Evolutionary conservation across 169 alveolate genomes (phyloP).

Genomic region (Plasmodium berghei): DNA sequence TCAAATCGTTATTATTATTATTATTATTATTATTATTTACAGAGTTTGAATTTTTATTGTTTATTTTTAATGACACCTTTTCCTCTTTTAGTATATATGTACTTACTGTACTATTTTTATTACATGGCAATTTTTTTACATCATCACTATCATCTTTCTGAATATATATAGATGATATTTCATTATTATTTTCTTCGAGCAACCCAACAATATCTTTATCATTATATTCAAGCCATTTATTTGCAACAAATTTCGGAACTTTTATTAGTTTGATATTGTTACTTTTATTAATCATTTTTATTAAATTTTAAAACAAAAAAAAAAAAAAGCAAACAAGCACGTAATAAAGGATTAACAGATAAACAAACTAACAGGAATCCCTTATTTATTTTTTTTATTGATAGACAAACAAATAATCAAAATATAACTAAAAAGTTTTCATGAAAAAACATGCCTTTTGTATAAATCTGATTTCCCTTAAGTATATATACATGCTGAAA

Average conservation of each 20-base stretch:
- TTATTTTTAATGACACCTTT: slow-evolving; percentile 28
- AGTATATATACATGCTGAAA: too few relatives aligned
- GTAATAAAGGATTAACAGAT: too few relatives aligned
- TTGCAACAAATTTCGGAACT: slow-evolving; percentile 73
- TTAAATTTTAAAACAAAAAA: too few relatives aligned
- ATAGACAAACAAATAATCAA: too few relatives aligned
- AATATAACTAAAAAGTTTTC: too few relatives aligned
- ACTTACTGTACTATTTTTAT: slow-evolving; percentile 59
- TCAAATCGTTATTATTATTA: slow-evolving; percentile 18
- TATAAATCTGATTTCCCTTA: too few relatives aligned
- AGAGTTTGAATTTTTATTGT: slow-evolving; percentile 4
- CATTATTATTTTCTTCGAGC: slow-evolving; percentile 41
- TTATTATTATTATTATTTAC: slow-evolving; percentile 15
- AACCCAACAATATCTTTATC: slow-evolving; percentile 73
- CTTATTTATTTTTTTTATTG: too few relatives aligned
- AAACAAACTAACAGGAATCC: not conserved
- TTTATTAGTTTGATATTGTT: slow-evolving; percentile 58
- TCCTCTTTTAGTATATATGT: slow-evolving; percentile 63
- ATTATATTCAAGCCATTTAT: slow-evolving; percentile 58
- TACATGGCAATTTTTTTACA: slow-evolving; percentile 65
- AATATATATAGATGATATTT: slow-evolving; percentile 32
- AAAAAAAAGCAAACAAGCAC: not conserved
- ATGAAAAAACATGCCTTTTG: too few relatives aligned
- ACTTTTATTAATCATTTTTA: slow-evolving; percentile 46
- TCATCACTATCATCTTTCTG: slow-evolving; percentile 70